These are phyloP conservation scores for Trichoderma brevicompactum DNA, from an alignment of 2,329 filamentous ascomycete genomes.

Conservation along the genomic window DNA sequence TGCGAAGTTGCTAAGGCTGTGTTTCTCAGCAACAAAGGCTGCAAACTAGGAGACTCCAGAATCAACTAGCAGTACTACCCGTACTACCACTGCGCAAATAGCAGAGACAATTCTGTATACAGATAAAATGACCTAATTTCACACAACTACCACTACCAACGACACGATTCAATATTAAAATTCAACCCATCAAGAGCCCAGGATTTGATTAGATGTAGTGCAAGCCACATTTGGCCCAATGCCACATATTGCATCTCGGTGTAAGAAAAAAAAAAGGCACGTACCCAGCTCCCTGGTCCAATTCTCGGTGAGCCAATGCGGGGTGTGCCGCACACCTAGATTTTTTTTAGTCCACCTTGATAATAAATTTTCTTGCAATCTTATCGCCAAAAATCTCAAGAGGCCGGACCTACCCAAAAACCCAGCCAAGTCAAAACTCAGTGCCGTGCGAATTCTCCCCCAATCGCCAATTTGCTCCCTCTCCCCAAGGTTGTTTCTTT, in stretches of 20 bases:
- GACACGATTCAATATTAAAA: background rate
- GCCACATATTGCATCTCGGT: background rate
- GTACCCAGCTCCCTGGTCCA: background rate
- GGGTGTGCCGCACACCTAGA: conserved; percentile 35
- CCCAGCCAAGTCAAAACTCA: background rate
- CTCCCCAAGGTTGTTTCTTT: background rate
- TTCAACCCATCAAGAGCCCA: too few species aligned
- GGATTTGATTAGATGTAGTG: too few species aligned
- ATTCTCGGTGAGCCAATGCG: conserved; percentile 38
- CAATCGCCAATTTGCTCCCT: background rate
- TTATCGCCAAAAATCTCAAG: conserved; percentile 35
- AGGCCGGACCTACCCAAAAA: background rate
- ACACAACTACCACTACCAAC: background rate
- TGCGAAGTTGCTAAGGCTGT: background rate
- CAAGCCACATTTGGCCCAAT: too few species aligned
- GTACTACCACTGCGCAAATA: background rate
- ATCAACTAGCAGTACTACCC: too few species aligned
- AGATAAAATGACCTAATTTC: background rate
- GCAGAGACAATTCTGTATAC: background rate
- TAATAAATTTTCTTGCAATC: conserved; percentile 43
- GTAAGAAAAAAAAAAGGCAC: background rate
- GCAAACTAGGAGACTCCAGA: background rate
- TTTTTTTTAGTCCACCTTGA: conserved; percentile 33
- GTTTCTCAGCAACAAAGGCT: background rate
- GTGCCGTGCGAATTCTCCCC: conserved; percentile 12